phyloP scores from a whole-genome alignment of 208 protist species.

The Herpetomonas samuelpessoai region DNA sequence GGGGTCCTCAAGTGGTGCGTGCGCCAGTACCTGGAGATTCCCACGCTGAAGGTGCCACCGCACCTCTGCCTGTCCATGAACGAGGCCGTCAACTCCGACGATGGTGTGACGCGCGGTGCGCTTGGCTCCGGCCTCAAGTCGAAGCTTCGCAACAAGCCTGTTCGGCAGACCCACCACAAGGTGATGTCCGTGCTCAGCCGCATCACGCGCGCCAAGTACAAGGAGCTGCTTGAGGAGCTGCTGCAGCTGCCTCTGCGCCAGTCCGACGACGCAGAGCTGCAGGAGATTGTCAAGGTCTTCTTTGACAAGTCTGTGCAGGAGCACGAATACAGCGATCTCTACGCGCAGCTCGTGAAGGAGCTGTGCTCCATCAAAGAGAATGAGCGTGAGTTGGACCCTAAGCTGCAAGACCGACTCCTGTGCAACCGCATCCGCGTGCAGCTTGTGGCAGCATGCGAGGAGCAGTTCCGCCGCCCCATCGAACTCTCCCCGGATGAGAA shows the following conservation, averaged over 20 bases:
- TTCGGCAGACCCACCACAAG: constrained; percentile 79
- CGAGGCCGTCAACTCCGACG: constrained; percentile 42
- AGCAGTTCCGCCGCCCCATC: constrained; percentile 65
- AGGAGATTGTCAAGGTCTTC: constrained; percentile 79
- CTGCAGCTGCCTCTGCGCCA: constrained; percentile 75
- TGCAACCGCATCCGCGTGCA: constrained; percentile 56
- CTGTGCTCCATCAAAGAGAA: constrained; percentile 60
- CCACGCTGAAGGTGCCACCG: constrained; percentile 76
- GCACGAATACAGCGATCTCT: constrained; percentile 73
- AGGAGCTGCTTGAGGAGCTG: constrained; percentile 66
- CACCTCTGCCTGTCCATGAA: constrained; percentile 77
- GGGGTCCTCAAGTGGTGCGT: constrained; percentile 79
- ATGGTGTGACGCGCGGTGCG: constrained; percentile 53
- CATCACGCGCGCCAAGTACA: constrained; percentile 81
- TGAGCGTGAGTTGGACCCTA: constrained; percentile 44
- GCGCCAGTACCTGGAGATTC: constrained; percentile 60
- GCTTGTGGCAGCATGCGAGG: constrained; percentile 59
- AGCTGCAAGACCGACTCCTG: constrained; percentile 54
- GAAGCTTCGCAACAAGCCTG: constrained; percentile 45
- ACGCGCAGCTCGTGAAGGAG: constrained; percentile 67
- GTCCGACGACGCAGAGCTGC: constrained; percentile 71
- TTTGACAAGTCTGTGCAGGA: constrained; percentile 88
- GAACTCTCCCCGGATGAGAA: constrained; percentile 66
- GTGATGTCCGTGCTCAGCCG: constrained; percentile 86
- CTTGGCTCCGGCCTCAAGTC: constrained; percentile 52